Conservation (phyloP, 2,329 filamentous ascomycete species). For the Teratosphaeria pseudoeucalypti region DNA sequence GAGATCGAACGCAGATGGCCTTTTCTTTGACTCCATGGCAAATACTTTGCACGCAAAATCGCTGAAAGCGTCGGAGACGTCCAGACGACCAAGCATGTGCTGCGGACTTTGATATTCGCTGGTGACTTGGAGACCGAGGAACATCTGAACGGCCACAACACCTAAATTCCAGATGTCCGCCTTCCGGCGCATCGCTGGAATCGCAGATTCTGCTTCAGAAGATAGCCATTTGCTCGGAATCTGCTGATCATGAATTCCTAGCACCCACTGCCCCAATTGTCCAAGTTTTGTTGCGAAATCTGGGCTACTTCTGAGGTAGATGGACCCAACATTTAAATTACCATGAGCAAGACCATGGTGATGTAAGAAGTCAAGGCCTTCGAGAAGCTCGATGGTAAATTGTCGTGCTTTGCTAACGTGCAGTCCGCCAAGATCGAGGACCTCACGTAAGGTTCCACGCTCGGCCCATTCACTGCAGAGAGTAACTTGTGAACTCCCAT, state of each 20-base stretch:
- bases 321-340: conserved; percentile 11
- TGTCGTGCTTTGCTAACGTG: conserved; percentile 66
- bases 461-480: conserved; percentile 20
- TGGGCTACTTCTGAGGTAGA: conserved; percentile 14
- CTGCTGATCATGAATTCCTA: conserved; percentile 33
- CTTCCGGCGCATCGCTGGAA: conserved; percentile 45
- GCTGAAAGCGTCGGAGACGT: conserved; percentile 62
- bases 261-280: conserved; percentile 4
- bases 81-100: conserved; percentile 58
- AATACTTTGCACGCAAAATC: conserved; percentile 80
- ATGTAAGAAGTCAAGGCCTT: conserved; percentile 80
- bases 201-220: conserved; percentile 6
- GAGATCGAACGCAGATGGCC: conserved; percentile 69
- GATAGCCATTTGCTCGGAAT: conserved; percentile 46
- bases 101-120: conserved; percentile 70
- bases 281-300: conserved; percentile 48
- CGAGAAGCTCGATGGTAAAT: conserved; percentile 86
- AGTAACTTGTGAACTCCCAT: conserved; percentile 12
- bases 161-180: conserved; percentile 95
- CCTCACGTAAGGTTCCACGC: conserved; percentile 63
- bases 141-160: conserved; percentile 84
- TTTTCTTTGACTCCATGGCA: conserved; percentile 70
- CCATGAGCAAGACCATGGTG: conserved; percentile 68
- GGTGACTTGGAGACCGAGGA: conserved; percentile 70
- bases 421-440: conserved; percentile 64